Percentiles rank a stretch among this genome's conserved stretches.
These are phyloP conservation scores for Gossypium rotundifolium DNA, from an alignment of 345 rosid genomes.

Conservation along the genomic window DNA sequence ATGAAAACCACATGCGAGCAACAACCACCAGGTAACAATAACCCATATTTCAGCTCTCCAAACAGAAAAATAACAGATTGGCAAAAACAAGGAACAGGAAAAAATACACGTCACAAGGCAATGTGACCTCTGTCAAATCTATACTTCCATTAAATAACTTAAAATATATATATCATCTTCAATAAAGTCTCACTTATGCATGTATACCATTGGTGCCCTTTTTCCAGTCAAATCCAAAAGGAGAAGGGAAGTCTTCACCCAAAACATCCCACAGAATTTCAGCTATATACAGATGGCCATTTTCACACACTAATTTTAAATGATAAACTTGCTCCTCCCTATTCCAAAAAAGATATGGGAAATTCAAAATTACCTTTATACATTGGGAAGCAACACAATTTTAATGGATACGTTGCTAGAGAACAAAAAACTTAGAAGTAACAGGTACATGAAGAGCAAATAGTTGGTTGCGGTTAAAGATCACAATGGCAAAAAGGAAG, in stretches of 20 bases:
- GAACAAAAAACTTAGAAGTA: not conserved
- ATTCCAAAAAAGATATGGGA: not conserved
- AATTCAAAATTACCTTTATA: not conserved
- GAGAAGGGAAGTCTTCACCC: not conserved
- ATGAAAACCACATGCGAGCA: constrained; percentile 2
- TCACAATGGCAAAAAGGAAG: not conserved
- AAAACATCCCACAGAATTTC: not conserved
- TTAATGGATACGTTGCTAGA: not conserved
- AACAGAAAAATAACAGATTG: not conserved
- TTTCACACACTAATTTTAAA: not conserved
- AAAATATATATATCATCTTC: not conserved
- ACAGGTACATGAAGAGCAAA: not conserved
- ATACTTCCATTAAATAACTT: not conserved
- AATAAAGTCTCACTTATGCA: not conserved
- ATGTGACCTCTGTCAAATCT: not conserved
- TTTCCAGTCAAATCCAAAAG: not conserved
- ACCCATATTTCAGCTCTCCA: not conserved
- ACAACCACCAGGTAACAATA: not conserved
- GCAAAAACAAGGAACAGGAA: not conserved
- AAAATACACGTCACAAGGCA: not conserved
- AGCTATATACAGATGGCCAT: not conserved
- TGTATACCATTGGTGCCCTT: not conserved
- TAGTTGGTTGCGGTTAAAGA: not conserved
- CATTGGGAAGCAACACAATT: not conserved
- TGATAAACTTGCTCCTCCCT: not conserved